Percentiles rank a stretch among this genome's conserved stretches.
Conservation (phyloP, 2,329 filamentous ascomycete species). For the Colletotrichum shisoi region DNA sequence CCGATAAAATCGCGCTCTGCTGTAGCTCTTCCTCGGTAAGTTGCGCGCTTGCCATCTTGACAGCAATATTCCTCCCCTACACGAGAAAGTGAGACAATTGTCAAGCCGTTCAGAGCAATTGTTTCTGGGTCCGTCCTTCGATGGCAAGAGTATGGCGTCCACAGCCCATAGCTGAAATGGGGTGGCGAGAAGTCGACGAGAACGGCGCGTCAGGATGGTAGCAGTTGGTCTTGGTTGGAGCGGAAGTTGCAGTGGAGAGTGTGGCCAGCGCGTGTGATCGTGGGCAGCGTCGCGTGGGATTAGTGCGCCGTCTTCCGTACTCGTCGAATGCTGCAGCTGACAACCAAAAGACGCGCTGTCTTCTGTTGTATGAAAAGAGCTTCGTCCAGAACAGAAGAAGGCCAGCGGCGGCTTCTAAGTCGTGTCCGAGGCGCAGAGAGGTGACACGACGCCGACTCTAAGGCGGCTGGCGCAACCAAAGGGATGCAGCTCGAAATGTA, state of each 20-base stretch:
- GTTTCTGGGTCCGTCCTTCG: constrained; percentile 4
- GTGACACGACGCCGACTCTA: constrained; percentile 18
- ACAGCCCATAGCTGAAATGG: constrained; percentile 28
- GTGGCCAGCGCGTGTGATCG: constrained; percentile 2
- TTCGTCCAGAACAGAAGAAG: background rate
- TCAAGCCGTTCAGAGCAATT: constrained; percentile 1
- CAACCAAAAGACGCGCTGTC: background rate
- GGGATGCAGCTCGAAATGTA: constrained; percentile 24
- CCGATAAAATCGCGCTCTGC: constrained; percentile 62
- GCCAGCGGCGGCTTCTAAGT: background rate
- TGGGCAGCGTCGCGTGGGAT: background rate
- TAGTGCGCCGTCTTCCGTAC: background rate
- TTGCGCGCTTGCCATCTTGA: constrained; percentile 59
- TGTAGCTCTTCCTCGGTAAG: constrained; percentile 66
- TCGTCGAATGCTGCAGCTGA: background rate
- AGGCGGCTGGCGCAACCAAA: constrained; percentile 14
- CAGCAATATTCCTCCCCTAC: background rate
- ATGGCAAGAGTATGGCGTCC: constrained; percentile 2
- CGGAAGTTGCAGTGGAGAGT: background rate
- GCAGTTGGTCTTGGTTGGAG: background rate
- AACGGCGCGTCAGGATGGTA: background rate
- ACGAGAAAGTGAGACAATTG: background rate
- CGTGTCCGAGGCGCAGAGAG: constrained; percentile 15
- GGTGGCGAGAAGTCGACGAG: background rate
- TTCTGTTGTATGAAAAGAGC: background rate